A percentile compares a stretch with the other conserved stretches of the same genome.
phyloP scores from a whole-genome alignment of 2,329 filamentous ascomycete genomes.

The Endoconidiophora laricicola region DNA sequence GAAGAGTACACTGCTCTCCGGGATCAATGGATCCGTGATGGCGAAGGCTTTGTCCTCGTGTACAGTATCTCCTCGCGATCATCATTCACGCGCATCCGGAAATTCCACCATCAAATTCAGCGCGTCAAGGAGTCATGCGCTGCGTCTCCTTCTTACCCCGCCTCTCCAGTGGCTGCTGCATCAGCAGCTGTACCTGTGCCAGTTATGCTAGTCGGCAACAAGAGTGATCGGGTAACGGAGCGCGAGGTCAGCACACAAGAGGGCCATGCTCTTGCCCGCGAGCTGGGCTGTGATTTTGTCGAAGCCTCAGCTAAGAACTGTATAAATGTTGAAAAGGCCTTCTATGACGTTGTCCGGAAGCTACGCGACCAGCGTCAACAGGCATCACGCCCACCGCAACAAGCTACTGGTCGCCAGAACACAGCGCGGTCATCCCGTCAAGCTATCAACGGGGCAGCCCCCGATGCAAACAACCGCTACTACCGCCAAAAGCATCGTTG shows the following conservation, averaged over 20 bases:
- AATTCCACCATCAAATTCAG: slow-evolving; percentile 93
- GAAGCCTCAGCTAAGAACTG: slow-evolving; percentile 96
- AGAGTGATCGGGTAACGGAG: slow-evolving; percentile 91
- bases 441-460: slow-evolving; percentile 11
- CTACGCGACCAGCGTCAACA: slow-evolving; percentile 66
- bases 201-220: slow-evolving; percentile 97
- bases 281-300: slow-evolving; percentile 89
- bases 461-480: slow-evolving; percentile 18
- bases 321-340: slow-evolving; percentile 95
- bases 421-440: slow-evolving; percentile 16
- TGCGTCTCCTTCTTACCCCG: slow-evolving; percentile 59
- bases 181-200: slow-evolving; percentile 55
- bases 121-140: slow-evolving; percentile 84
- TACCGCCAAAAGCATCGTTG: slow-evolving; percentile 21
- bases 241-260: slow-evolving; percentile 94
- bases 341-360: slow-evolving; percentile 91
- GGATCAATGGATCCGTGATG: slow-evolving; percentile 97
- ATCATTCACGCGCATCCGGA: slow-evolving; percentile 85
- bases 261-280: slow-evolving; percentile 76
- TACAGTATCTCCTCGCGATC: slow-evolving; percentile 97
- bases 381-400: slow-evolving; percentile 23
- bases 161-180: slow-evolving; percentile 49
- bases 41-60: slow-evolving; percentile 91
- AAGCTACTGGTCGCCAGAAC: slow-evolving; percentile 17
- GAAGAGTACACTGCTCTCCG: slow-evolving; percentile 95